phyloP scores from a whole-genome alignment of 176 grass and related monocot genomes.

The Oryza officinalis region DNA sequence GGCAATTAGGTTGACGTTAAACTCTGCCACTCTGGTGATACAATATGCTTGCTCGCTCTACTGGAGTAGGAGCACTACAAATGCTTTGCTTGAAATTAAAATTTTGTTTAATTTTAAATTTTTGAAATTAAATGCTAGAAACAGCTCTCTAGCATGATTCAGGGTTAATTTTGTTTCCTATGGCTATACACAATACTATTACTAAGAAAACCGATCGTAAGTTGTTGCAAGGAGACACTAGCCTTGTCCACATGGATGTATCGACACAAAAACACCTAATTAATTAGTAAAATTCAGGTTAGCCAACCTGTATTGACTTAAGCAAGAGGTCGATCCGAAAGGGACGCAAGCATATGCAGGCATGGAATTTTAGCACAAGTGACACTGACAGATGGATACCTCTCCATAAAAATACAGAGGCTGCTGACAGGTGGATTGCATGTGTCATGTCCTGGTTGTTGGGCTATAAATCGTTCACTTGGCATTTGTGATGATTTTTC shows the following conservation, averaged over 20 bases:
- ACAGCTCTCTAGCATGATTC: no score
- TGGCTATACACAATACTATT: no score
- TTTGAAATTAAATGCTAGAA: no score
- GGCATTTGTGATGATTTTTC: slow-evolving; percentile 6
- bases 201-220: background rate
- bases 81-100: no score
- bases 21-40: no score
- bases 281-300: background rate
- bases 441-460: slow-evolving; percentile 25
- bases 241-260: background rate
- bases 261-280: background rate
- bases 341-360: background rate
- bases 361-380: background rate
- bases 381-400: background rate
- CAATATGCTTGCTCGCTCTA: no score
- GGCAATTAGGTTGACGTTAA: no score
- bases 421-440: background rate
- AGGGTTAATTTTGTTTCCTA: no score
- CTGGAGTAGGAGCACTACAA: no score
- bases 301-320: slow-evolving; percentile 29
- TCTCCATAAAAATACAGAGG: background rate
- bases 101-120: no score
- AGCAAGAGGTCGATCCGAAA: background rate
- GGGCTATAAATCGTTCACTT: slow-evolving; percentile 13
- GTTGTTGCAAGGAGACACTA: background rate